phyloP scores from a whole-genome alignment of 768 basidiomycete species.

The Rhizopogon vesiculosus region DNA sequence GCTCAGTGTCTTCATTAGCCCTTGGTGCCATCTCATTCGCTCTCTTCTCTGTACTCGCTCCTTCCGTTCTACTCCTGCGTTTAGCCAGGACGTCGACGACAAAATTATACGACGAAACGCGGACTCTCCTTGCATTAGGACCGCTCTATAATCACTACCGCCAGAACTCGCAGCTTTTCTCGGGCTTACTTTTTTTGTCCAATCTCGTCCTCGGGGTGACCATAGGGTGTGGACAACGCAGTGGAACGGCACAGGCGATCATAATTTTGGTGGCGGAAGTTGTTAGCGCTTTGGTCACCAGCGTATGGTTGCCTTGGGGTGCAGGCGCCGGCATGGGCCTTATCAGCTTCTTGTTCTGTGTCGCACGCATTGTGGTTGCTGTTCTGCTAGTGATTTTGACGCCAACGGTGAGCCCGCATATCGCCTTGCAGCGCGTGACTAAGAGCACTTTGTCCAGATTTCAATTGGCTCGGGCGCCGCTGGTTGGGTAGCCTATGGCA shows the following conservation, averaged over 20 bases:
- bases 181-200: conserved; percentile 71
- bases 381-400: conserved; percentile 89
- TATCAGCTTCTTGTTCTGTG: conserved; percentile 90
- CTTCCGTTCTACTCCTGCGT: conserved; percentile 69
- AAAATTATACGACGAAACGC: conserved; percentile 93
- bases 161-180: conserved; percentile 87
- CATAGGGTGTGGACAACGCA: conserved; percentile 85
- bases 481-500: conserved; percentile 93
- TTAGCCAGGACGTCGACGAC: conserved; percentile 77
- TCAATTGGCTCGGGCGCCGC: conserved; percentile 75
- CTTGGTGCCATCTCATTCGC: conserved; percentile 82
- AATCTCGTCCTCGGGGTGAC: conserved; percentile 81
- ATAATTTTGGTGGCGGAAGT: conserved; percentile 90
- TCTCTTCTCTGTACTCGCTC: conserved; percentile 73
- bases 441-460: conserved; percentile 46
- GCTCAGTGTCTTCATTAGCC: conserved; percentile 56
- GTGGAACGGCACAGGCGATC: conserved; percentile 89
- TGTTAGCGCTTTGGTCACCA: conserved; percentile 79
- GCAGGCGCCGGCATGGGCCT: conserved; percentile 96
- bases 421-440: conserved; percentile 7
- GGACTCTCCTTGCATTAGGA: conserved; percentile 85
- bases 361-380: conserved; percentile 84
- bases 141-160: conserved; percentile 95
- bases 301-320: conserved; percentile 95
- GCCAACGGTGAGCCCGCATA: conserved; percentile 60